Evolutionary conservation across 129 eudicot species (phyloP), one percentile per base, ranked within the genome.

Genomic region (Deinandra increscens): DNA sequence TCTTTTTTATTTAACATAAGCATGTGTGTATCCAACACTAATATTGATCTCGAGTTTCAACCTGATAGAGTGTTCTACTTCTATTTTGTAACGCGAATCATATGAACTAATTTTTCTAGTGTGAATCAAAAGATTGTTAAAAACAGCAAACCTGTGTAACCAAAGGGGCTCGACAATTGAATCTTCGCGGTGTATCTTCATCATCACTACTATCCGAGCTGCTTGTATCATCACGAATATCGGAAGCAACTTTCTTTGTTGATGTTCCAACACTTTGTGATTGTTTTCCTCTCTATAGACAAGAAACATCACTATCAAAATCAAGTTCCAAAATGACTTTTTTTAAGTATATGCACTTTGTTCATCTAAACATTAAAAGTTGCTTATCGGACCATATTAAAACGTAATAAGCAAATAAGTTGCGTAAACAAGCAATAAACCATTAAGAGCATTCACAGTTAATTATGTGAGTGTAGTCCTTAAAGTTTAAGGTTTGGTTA

Each of bases 151-250:
- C 99, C 97, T 94, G 99, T 51, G 92, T 94, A 48, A 94, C 44
- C 42, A 89, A 44, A 55, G 99, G 97, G 41, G 97, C 83, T 74
- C 91, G 79, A 64, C 80, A 94, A 55, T 64, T 87, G 15, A 94
- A 76, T 46, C 86, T 56, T 75, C 96, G 44, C 49, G 91, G 95
- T 9, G 97, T 76, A 50, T 93, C 95, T 46, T 94, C 99, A 22
- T 89, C 99, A 72, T 86, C 91, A 61, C 97, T 89, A 44, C 96
- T 83, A 68, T 89, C 97, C 1, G 90, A 81, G 69, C 81, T 80
- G 81, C 87, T 87, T 59, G 88, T 88, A 75, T 85, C 92, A 10
- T 70, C 87, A 61, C 42, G 72, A 2, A 56, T 60, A 46, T 83
- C 84, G 0, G 85, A 61, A n/a, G 63, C 77, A 8, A 44, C 59